Evolutionary conservation across 78 protist genomes (phyloP).

Genomic region (Speleostelium caveatum): DNA sequence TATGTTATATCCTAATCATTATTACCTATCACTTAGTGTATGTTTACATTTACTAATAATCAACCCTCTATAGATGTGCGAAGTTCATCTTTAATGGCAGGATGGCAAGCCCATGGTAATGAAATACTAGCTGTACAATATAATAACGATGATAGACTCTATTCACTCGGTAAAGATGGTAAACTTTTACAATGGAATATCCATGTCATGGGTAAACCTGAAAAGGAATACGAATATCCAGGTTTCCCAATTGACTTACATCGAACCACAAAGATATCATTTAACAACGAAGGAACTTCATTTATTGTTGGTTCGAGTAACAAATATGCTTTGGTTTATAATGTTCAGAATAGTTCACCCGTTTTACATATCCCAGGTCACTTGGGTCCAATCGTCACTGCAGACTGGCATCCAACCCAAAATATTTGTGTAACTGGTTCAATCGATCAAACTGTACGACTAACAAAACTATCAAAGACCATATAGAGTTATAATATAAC

Average conservation of each 20-base stretch:
- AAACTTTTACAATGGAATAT: conserved; percentile 54
- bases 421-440: conserved; percentile 46
- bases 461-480: conserved; percentile 32
- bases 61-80: neutral
- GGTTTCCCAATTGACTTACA: conserved; percentile 59
- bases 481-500: neutral
- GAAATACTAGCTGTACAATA: conserved; percentile 60
- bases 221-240: conserved; percentile 62
- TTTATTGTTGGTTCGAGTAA: conserved; percentile 54
- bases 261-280: conserved; percentile 63
- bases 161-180: conserved; percentile 60
- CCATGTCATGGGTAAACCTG: conserved; percentile 63
- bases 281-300: conserved; percentile 34
- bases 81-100: conserved; percentile 41
- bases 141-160: conserved; percentile 34
- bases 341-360: conserved; percentile 41
- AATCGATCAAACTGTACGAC: conserved; percentile 51
- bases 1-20: neutral
- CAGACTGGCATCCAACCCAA: conserved; percentile 63
- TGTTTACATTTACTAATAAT: neutral
- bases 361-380: conserved; percentile 43
- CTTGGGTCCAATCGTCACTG: conserved; percentile 43
- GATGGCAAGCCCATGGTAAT: conserved; percentile 67
- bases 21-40: no score
- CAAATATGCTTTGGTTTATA: conserved; percentile 52